Base-by-base conservation (phyloP, 257 asterid species). In the Capsicum baccatum region DNA sequence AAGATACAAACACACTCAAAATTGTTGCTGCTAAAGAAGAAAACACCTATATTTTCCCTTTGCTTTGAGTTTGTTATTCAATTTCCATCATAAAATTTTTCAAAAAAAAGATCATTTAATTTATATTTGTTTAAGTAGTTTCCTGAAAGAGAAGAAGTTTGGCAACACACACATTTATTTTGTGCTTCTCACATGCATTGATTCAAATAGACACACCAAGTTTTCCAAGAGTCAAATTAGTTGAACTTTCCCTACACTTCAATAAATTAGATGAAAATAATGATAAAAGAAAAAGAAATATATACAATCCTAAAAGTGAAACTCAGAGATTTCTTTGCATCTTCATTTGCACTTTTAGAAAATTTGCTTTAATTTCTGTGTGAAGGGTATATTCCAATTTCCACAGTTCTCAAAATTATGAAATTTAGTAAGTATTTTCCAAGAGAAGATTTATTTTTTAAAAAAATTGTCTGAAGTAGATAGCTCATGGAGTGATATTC, bases 141-240 rank as follows among this genome's bases (percentile, higher is more conserved):
- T 82, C 84, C 64, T 14, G 84, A 64, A 82, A 64, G 39, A 63
- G 79, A 82, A 37, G 0, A 66, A 19, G 2, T 26, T 26, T 63
- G 84, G 52, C 60, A 13, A 21, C 33, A 63, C 44, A 8, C 37
- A 33, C 21, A 35, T 35, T 35, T 37, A 12, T 26, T 64, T 26
- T 6, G 71, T 26, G 42, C 42, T 63, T 63, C 42, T 10, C 70
- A 63, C 70, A 64, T 48, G 8, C 11, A 21, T 48, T 35, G 50
- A 48, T n/a, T 48, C 15, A 19, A 47, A 71, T 16, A 73, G 9
- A n/a, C 6, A 19, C 33, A 1, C 0, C 2, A 21, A 12, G 21
- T 76, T 71, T 73, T 73, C 60, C 12, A 73, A 26, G 19, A 73
- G 60, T 48, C 60, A 12, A 8, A 54, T 54, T 54, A 19, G 44